Evolutionary conservation across 176 grass and related monocot genomes (phyloP).

Genomic region (Miscanthus lutarioriparius): DNA sequence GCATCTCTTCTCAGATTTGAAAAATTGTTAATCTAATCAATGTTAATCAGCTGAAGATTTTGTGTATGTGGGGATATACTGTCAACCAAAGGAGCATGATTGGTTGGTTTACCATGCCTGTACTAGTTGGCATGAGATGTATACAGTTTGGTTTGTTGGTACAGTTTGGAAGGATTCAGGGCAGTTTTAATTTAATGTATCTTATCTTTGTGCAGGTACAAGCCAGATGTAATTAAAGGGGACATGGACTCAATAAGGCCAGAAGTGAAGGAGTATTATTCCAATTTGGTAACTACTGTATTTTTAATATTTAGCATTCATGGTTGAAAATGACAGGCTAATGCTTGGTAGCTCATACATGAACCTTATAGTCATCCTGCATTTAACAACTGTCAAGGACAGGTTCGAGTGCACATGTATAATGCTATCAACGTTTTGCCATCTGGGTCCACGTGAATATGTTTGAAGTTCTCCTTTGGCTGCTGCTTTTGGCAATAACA

Average conservation of each 20-base stretch:
- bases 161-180: background rate
- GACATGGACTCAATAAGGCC: slow-evolving; percentile 95
- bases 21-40: background rate
- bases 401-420: background rate
- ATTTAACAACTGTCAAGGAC: slow-evolving; percentile 3
- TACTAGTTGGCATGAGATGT: background rate
- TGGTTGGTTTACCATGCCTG: slow-evolving; percentile 3
- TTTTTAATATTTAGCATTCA: background rate
- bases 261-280: slow-evolving; percentile 89
- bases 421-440: slow-evolving; percentile 1
- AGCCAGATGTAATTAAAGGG: slow-evolving; percentile 67
- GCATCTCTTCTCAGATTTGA: background rate
- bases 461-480: background rate
- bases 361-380: background rate
- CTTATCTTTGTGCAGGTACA: slow-evolving; percentile 42
- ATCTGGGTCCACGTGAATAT: slow-evolving; percentile 28
- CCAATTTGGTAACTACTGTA: slow-evolving; percentile 65
- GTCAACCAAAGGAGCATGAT: background rate
- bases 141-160: slow-evolving; percentile 23
- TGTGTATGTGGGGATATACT: background rate
- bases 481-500: background rate
- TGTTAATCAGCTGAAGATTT: background rate
- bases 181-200: slow-evolving; percentile 19
- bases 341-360: background rate
- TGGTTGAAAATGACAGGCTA: slow-evolving; percentile 20